phyloP scores from a whole-genome alignment of 2,329 filamentous ascomycete species.

The Xylaria digitata region DNA sequence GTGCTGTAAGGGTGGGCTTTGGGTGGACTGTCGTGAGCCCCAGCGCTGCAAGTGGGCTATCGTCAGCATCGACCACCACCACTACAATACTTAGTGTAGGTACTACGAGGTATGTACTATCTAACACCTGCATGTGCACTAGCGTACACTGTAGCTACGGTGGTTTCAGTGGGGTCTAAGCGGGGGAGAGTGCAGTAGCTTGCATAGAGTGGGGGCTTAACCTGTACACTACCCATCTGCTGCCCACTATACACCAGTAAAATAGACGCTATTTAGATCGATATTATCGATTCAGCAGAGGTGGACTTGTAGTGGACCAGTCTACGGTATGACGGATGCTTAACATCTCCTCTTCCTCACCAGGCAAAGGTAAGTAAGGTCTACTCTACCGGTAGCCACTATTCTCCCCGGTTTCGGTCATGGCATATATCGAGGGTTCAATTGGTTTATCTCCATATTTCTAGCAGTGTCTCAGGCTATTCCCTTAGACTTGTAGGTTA shows the following conservation, averaged over 20 bases:
- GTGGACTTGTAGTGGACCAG: background rate
- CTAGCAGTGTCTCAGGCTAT: background rate
- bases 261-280: constrained; percentile 2
- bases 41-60: constrained; percentile 21
- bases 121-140: constrained; percentile 6
- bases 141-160: constrained; percentile 15
- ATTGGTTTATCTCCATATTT: background rate
- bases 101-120: too few species aligned
- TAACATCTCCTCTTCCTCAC: constrained; percentile 1
- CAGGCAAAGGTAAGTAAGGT: background rate
- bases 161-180: constrained; percentile 27
- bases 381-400: background rate
- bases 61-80: constrained; percentile 25
- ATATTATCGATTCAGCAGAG: constrained; percentile 1
- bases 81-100: background rate
- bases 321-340: background rate
- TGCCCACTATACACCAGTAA: constrained; percentile 1
- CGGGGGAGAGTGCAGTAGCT: constrained; percentile 32
- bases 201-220: constrained; percentile 22
- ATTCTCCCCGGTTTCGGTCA: background rate
- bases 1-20: too few species aligned
- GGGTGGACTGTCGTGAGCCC: constrained; percentile 9
- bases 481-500: background rate
- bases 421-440: background rate
- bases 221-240: constrained; percentile 1